phyloP scores from a whole-genome alignment of 2,329 filamentous ascomycete genomes.

The Microdochium bolleyi region DNA sequence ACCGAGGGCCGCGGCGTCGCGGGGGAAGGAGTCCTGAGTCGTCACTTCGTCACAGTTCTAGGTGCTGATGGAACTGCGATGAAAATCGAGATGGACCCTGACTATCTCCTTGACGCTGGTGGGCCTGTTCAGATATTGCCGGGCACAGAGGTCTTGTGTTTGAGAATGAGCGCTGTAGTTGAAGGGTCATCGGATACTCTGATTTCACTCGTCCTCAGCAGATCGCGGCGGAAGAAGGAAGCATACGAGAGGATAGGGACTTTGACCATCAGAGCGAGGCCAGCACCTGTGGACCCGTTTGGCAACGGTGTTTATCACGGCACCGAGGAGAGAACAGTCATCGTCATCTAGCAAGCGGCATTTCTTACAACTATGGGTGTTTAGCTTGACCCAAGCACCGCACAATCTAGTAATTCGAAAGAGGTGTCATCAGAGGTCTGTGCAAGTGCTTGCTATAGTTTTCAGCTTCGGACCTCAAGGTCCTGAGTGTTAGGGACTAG shows the following conservation, averaged over 20 bases:
- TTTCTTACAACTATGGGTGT: no score
- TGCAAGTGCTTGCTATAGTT: no score
- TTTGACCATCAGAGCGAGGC: background rate
- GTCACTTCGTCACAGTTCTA: background rate
- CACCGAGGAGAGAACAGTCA: background rate
- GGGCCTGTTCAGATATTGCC: background rate
- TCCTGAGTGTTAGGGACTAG: no score
- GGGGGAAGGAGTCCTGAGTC: background rate
- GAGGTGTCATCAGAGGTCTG: no score
- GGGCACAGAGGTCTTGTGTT: background rate
- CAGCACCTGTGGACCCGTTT: background rate
- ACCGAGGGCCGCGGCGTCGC: background rate
- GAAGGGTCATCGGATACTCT: background rate
- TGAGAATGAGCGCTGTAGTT: background rate
- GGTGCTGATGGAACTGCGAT: background rate
- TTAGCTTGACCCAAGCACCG: no score
- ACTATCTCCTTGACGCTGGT: background rate
- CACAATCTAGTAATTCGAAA: no score
- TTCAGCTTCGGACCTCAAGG: no score
- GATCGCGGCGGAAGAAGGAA: background rate
- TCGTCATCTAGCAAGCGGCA: background rate
- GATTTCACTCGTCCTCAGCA: slow-evolving; percentile 1
- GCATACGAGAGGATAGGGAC: background rate
- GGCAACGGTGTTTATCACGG: background rate
- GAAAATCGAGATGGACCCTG: background rate